phyloP scores from a whole-genome alignment of 768 basidiomycete species.

The Rhizopogon rudus region DNA sequence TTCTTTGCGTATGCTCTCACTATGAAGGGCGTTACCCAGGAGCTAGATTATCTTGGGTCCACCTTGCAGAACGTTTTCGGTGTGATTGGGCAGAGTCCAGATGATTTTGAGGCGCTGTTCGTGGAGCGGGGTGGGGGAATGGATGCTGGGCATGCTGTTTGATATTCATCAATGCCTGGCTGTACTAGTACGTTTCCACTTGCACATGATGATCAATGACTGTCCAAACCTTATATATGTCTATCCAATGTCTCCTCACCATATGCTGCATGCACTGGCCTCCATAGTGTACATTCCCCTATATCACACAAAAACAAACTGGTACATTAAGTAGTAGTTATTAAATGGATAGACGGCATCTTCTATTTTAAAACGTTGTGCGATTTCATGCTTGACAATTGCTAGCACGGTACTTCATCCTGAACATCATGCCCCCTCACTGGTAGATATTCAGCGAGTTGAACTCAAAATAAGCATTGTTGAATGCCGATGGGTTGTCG shows the following conservation, averaged over 20 bases:
- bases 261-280: too few relatives aligned
- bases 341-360: too few relatives aligned
- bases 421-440: conserved; percentile 1
- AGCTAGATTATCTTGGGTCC: conserved; percentile 77
- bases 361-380: too few relatives aligned
- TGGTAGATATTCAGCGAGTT: conserved; percentile 32
- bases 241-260: too few relatives aligned
- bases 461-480: conserved; percentile 37
- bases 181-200: neutral
- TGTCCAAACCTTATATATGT: too few relatives aligned
- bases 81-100: conserved; percentile 77
- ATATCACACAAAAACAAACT: too few relatives aligned
- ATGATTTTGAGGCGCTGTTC: conserved; percentile 84
- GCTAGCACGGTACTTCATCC: neutral
- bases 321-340: too few relatives aligned
- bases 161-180: neutral
- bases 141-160: conserved; percentile 2
- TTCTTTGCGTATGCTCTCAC: conserved; percentile 93
- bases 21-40: conserved; percentile 91
- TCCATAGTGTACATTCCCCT: too few relatives aligned
- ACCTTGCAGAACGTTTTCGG: conserved; percentile 90
- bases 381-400: neutral
- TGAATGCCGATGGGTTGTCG: conserved; percentile 25
- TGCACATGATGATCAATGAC: neutral
- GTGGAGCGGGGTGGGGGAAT: conserved; percentile 9